A percentile compares a stretch with the other conserved stretches of the same genome.
Conservation (phyloP, 352 stramenopile genomes). For the Lagenidium sp. region DNA sequence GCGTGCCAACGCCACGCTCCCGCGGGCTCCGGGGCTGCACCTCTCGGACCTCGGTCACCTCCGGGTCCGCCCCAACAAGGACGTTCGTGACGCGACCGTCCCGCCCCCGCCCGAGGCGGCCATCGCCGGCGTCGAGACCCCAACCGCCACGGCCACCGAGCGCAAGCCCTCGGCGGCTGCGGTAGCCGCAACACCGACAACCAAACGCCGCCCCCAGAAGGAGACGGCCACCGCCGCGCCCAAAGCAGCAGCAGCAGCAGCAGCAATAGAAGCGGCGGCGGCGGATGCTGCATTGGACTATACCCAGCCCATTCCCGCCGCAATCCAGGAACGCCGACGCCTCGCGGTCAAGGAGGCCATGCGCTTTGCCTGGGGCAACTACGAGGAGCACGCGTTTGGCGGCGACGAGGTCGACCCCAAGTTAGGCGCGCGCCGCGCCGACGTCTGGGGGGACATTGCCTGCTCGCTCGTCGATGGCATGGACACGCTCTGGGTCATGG, state of each 20-base stretch:
- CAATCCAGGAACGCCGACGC: constrained; percentile 33
- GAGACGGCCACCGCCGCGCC: too few relatives aligned
- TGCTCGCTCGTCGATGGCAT: constrained; percentile 92
- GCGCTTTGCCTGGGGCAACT: constrained; percentile 80
- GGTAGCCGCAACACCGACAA: not conserved
- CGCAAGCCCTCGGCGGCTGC: not conserved
- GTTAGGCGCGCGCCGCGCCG: constrained; percentile 40
- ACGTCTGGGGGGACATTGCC: constrained; percentile 88
- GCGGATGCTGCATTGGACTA: too few relatives aligned
- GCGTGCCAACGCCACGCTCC: not conserved
- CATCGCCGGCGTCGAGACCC: not conserved
- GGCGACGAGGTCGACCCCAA: constrained; percentile 92
- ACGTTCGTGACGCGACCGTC: not conserved
- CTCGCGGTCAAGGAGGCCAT: constrained; percentile 49
- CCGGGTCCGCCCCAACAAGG: too few relatives aligned
- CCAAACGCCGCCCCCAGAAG: too few relatives aligned
- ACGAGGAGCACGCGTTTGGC: constrained; percentile 93
- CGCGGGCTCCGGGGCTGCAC: too few relatives aligned
- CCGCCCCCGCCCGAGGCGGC: not conserved
- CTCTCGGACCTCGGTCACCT: too few relatives aligned
- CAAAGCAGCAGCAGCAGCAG: too few relatives aligned
- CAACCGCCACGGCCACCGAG: not conserved
- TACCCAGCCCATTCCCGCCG: too few relatives aligned
- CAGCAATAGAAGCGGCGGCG: too few relatives aligned
- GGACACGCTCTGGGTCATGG: constrained; percentile 98